Evolutionary conservation across 768 basidiomycete genomes (phyloP), one percentile per base, ranked within the genome.

Genomic region (Lactarius indigo): DNA sequence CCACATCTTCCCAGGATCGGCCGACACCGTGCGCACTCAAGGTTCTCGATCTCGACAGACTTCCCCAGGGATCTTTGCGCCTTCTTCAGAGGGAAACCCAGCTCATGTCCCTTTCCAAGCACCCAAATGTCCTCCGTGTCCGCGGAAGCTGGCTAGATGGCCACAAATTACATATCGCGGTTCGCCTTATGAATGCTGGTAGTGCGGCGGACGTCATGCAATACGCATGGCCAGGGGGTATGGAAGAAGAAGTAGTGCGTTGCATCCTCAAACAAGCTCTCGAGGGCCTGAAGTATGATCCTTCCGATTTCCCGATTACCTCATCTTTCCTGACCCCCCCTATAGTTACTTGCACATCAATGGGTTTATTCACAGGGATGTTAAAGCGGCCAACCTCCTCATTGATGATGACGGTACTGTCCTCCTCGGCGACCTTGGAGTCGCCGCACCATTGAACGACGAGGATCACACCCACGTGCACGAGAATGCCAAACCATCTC

Each of bases 331-430:
- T 66, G 12, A 37, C 54, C 63, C 18, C 55, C 8, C 39, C 28
- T 31, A 10, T 70, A 92, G 90, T 70, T 94, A 94, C 70, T 83
- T 94, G n/a, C 93, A 96, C 72, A 82, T 85, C 63, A 96, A 94
- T 68, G 92, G 91, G 0, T 91, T 93, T 74, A 90, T 94, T n/a
- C 92, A 98, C 74, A 86, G 96, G 31, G 96, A 98, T 73, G 76
- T 98, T 72, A 98, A 98, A 77, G 93, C 94, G 4, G 96, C 93
- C 15, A 98, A 98, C 74, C 82, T 98, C 12, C 87, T 98, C 58
- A 86, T 96, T 61, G 94, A 96, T 71, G 90, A 95, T 68, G 89
- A 92, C 69, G 92, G 92, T 59, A 94, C 91, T 0, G 92, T 97
- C 37, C 84, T 98, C 3, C 78, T 97, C 15, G 95, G 94, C 39